phyloP scores from a whole-genome alignment of 2,329 filamentous ascomycete genomes.

The Monosporascus sp. region DNA sequence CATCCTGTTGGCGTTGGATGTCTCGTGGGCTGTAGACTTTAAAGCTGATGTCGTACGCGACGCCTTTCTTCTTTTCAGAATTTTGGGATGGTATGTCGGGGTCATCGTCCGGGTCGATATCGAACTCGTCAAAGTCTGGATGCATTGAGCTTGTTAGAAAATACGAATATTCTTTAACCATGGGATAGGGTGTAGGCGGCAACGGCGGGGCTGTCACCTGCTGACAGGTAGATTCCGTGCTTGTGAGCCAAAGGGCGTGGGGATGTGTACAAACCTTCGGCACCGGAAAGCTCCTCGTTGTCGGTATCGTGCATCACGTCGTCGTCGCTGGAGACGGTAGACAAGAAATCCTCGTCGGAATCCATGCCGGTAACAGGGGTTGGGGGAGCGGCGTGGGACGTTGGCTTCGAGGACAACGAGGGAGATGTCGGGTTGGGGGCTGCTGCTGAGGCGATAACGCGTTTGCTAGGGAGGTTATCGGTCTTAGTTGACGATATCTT shows the following conservation, averaged over 20 bases:
- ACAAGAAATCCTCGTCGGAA: slow-evolving; percentile 93
- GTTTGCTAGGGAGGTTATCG: slow-evolving; percentile 45
- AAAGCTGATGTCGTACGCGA: slow-evolving; percentile 78
- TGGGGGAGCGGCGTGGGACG: slow-evolving; percentile 47
- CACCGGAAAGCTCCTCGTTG: slow-evolving; percentile 56
- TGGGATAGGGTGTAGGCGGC: no score
- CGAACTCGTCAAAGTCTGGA: slow-evolving; percentile 56
- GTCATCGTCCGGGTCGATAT: slow-evolving; percentile 50
- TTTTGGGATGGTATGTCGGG: slow-evolving; percentile 48
- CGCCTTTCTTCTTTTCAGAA: slow-evolving; percentile 66
- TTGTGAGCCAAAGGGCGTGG: neutral
- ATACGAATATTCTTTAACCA: neutral
- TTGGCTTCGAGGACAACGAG: neutral
- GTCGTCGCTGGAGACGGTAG: slow-evolving; percentile 71
- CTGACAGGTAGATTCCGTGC: no score
- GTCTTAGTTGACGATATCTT: slow-evolving; percentile 44
- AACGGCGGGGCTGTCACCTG: no score
- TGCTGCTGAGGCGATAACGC: slow-evolving; percentile 44
- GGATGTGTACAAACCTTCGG: slow-evolving; percentile 37
- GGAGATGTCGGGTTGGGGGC: slow-evolving; percentile 6
- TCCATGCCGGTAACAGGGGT: slow-evolving; percentile 71
- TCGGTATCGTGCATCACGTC: slow-evolving; percentile 73
- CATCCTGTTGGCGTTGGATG: slow-evolving; percentile 79
- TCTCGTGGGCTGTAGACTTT: slow-evolving; percentile 75
- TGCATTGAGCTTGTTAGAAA: neutral